These are phyloP conservation scores for Nannizzia gypsea DNA, from an alignment of 2,329 filamentous ascomycete species.

Conservation along the genomic window DNA sequence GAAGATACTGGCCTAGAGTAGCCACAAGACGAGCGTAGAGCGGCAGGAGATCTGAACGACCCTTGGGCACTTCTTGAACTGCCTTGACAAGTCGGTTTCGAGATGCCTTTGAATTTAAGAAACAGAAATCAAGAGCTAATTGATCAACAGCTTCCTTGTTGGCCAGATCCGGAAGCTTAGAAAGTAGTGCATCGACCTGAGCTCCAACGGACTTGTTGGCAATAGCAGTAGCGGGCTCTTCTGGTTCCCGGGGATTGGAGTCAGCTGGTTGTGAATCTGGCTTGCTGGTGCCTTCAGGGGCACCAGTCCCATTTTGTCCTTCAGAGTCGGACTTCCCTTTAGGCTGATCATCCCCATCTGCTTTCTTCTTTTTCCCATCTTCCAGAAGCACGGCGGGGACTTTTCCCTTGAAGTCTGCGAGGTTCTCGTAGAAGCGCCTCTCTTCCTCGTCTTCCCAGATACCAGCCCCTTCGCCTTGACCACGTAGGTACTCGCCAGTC, in stretches of 20 bases:
- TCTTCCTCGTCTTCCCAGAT: constrained; percentile 99
- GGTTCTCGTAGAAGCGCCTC: constrained; percentile 91
- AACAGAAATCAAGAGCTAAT: constrained; percentile 91
- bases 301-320: constrained; percentile 36
- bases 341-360: constrained; percentile 66
- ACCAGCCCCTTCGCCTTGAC: constrained; percentile 77
- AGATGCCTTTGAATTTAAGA: constrained; percentile 95
- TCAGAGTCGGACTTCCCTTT: constrained; percentile 56
- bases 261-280: constrained; percentile 32
- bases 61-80: constrained; percentile 87
- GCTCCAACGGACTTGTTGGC: constrained; percentile 96
- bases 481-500: constrained; percentile 81
- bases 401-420: constrained; percentile 89
- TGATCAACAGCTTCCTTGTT: constrained; percentile 88
- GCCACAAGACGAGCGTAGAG: constrained; percentile 87
- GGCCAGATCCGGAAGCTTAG: constrained; percentile 79
- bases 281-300: constrained; percentile 16
- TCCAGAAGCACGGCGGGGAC: constrained; percentile 89
- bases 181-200: constrained; percentile 82
- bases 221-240: constrained; percentile 86
- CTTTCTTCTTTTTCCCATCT: constrained; percentile 87
- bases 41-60: constrained; percentile 78
- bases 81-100: constrained; percentile 88
- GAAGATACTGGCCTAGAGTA: constrained; percentile 85
- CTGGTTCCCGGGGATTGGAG: constrained; percentile 44